Conservation (phyloP, 768 basidiomycete species). For the Naganishia randhawae region DNA sequence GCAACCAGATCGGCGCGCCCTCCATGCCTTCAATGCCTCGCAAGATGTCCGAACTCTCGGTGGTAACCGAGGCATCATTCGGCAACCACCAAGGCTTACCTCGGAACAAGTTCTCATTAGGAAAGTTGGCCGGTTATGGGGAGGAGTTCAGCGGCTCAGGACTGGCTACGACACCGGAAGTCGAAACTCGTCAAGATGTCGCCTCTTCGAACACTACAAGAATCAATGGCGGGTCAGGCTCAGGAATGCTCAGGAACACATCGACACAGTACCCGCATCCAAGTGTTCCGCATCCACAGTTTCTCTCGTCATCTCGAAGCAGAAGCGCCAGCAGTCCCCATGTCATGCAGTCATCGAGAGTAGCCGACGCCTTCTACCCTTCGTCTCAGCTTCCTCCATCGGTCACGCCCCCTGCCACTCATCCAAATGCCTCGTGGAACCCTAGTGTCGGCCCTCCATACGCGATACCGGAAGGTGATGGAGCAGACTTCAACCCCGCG, state of each 20-base stretch:
- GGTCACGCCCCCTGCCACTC: constrained; percentile 12
- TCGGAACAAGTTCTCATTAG: constrained; percentile 11
- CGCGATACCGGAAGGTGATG: constrained; percentile 1
- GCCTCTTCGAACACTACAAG: constrained; percentile 31
- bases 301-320: constrained; percentile 44
- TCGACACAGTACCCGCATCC: constrained; percentile 19
- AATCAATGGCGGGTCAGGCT: constrained; percentile 15
- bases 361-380: constrained; percentile 24
- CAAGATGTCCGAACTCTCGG: constrained; percentile 23
- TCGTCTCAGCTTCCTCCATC: constrained; percentile 24
- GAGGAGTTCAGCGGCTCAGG: constrained; percentile 11
- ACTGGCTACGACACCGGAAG: constrained; percentile 15
- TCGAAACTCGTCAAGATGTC: constrained; percentile 30
- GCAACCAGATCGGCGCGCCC: background rate
- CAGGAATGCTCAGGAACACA: constrained; percentile 4
- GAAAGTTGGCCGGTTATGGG: constrained; percentile 19
- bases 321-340: constrained; percentile 52
- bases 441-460: background rate
- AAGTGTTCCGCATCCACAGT: constrained; percentile 15
- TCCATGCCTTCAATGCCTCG: constrained; percentile 26
- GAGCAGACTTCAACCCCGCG: constrained; percentile 13
- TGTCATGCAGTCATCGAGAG: constrained; percentile 48
- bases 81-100: constrained; percentile 14
- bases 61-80: constrained; percentile 26
- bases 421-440: background rate